Percentiles rank a stretch among this genome's conserved stretches.
phyloP scores from a whole-genome alignment of 768 basidiomycete genomes.

The Mycena pura region DNA sequence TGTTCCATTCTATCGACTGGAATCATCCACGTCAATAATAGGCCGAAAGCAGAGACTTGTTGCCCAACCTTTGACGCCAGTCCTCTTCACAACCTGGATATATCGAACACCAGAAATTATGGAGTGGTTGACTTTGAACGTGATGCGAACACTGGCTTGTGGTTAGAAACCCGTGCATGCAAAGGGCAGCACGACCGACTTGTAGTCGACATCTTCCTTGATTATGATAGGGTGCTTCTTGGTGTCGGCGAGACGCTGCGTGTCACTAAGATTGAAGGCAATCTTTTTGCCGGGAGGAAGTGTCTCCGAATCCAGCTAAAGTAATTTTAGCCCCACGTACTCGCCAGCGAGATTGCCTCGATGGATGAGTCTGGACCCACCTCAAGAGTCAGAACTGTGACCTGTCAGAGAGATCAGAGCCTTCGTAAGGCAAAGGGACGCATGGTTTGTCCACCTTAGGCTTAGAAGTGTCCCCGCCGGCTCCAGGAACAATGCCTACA shows the following conservation, averaged over 20 bases:
- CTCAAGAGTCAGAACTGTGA: constrained; percentile 77
- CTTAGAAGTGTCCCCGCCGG: constrained; percentile 45
- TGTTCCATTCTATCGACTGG: constrained; percentile 90
- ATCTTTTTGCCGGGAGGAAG: constrained; percentile 69
- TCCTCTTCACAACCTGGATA: constrained; percentile 86
- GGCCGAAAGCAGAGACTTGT: constrained; percentile 3
- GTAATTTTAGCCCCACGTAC: too few species aligned
- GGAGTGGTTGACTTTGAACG: constrained; percentile 87
- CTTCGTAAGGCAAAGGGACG: not conserved
- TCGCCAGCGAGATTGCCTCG: too few species aligned
- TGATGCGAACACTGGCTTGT: constrained; percentile 70
- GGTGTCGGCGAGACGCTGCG: constrained; percentile 50
- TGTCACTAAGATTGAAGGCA: constrained; percentile 67
- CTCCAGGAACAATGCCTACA: constrained; percentile 65
- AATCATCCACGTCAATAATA: constrained; percentile 4
- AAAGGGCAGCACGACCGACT: constrained; percentile 50
- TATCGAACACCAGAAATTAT: constrained; percentile 89
- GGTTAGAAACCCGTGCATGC: not conserved
- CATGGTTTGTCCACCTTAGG: constrained; percentile 64
- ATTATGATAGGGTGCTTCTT: constrained; percentile 83
- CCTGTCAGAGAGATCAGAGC: constrained; percentile 48
- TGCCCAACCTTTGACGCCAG: constrained; percentile 70
- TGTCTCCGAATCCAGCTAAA: constrained; percentile 69
- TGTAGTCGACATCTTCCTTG: constrained; percentile 90
- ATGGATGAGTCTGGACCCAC: not conserved